Conservation (phyloP, 768 basidiomycete species). For the Auriscalpium microsporum region DNA sequence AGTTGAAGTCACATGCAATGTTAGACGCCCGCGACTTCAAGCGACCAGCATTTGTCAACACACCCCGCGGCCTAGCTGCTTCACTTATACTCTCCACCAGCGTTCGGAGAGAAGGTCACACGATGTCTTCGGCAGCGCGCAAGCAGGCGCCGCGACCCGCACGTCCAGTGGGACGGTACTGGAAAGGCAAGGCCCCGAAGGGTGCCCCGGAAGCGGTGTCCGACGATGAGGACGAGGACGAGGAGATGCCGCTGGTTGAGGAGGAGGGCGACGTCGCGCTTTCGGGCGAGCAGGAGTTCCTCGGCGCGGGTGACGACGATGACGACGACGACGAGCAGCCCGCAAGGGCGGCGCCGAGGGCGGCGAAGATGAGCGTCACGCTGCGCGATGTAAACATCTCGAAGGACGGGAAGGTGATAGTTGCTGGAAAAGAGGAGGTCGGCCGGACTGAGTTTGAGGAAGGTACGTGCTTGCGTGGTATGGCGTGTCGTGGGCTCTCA, state of each 20-base stretch:
- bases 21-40: too few relatives aligned
- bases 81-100: too few relatives aligned
- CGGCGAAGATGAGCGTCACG: constrained; percentile 55
- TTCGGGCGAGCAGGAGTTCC: constrained; percentile 48
- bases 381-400: constrained; percentile 78
- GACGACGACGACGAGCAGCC: constrained; percentile 31
- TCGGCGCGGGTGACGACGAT: constrained; percentile 35
- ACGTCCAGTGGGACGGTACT: constrained; percentile 78
- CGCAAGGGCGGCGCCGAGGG: constrained; percentile 3
- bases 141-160: constrained; percentile 74
- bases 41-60: too few relatives aligned
- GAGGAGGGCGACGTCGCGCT: constrained; percentile 48
- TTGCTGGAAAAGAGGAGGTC: constrained; percentile 71
- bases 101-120: neutral
- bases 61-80: too few relatives aligned
- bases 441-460: constrained; percentile 59
- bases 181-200: constrained; percentile 86
- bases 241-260: constrained; percentile 27
- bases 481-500: constrained; percentile 4
- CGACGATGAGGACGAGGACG: constrained; percentile 51
- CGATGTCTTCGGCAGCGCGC: constrained; percentile 24
- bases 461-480: constrained; percentile 29
- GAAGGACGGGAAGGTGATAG: constrained; percentile 69
- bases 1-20: too few relatives aligned
- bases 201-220: constrained; percentile 51